Evolutionary conservation across 768 basidiomycete genomes (phyloP), one percentile per base, ranked within the genome.

Genomic region (Lactifluus subvellereus): DNA sequence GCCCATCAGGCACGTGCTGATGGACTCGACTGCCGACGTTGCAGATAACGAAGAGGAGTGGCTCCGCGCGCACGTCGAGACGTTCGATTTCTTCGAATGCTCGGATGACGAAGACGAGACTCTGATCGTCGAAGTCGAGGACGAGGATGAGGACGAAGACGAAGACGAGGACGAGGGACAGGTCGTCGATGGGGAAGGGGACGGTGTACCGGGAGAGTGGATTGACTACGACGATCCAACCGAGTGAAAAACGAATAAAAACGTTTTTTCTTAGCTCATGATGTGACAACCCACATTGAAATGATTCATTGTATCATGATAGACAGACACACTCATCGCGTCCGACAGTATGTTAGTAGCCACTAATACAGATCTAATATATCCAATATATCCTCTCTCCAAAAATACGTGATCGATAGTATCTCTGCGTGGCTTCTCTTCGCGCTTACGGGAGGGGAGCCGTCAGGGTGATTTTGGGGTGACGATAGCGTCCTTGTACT

Each of bases 1-100:
- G 10, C 82, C 85, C 4, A 60, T 89, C 48, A 75, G 73, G 62
- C 72, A 72, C n/a, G 70, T 79, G 57, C 71, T 70, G 38, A 77
- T 87, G 73, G 77, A 82, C 45, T 69, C 77, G 57, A 70, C 75
- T 0, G 81, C 82, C 54, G 70, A 73, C 1, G 45, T 87, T n/a
- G 67, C 71, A 0, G 55, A 67, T 1, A 73, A 74, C 27, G 80
- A 84, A 13, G 76, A 77, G 64, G 70, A 69, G 45, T 88, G 86
- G 86, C 68, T 88, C 43, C 75, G 71, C 55, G 71, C 71, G 6
- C 76, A 86, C 66, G 54, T 84, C 55, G 78, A 82, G 61, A 73
- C 73, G 37, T 77, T 88, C 16, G 80, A 81, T 11, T 80, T 76
- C 64, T 88, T 85, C 63, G 84, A 83, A 54, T 69, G 65, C 35